A percentile compares a stretch with the other conserved stretches of the same genome.
Evolutionary conservation across 192 early-diverging fungal genomes (phyloP).

Genomic region (Coemansia sp.): DNA sequence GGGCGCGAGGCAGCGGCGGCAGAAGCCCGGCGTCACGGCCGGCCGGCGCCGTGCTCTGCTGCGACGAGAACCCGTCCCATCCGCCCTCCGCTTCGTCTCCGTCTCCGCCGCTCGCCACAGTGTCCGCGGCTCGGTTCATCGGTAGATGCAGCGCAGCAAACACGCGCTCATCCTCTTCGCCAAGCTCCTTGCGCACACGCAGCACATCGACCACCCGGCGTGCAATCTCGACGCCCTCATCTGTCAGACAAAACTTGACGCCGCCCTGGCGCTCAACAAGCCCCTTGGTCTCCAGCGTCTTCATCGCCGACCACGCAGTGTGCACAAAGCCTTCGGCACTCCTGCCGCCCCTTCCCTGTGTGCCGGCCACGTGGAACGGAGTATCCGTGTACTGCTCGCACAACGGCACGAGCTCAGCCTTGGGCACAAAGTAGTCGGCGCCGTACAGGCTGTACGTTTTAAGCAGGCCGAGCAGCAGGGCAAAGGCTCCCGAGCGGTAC

Average conservation of each 20-base stretch:
- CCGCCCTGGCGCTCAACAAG: conserved; percentile 62
- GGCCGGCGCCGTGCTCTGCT: background rate
- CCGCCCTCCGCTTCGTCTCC: too few species aligned
- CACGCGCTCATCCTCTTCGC: conserved; percentile 11
- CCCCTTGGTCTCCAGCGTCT: conserved; percentile 66
- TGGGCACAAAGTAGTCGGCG: conserved; percentile 55
- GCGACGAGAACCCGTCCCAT: background rate
- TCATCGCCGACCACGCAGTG: conserved; percentile 78
- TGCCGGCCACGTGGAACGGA: conserved; percentile 56
- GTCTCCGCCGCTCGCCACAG: too few species aligned
- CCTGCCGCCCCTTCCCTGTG: conserved; percentile 6
- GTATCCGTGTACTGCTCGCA: conserved; percentile 66
- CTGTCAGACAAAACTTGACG: conserved; percentile 65
- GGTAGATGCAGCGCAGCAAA: conserved; percentile 12
- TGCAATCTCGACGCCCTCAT: conserved; percentile 66
- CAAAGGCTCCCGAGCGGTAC: conserved; percentile 77
- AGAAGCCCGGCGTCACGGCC: background rate
- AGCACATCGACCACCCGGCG: conserved; percentile 43
- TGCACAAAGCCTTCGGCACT: conserved; percentile 33
- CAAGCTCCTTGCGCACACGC: conserved; percentile 24
- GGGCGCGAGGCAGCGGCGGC: background rate
- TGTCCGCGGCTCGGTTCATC: background rate
- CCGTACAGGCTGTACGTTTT: conserved; percentile 44
- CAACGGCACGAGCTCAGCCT: conserved; percentile 62
- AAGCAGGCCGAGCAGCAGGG: conserved; percentile 67